Evolutionary conservation across 2,329 filamentous ascomycete species (phyloP).

Genomic region (Talaromyces rugulosus): DNA sequence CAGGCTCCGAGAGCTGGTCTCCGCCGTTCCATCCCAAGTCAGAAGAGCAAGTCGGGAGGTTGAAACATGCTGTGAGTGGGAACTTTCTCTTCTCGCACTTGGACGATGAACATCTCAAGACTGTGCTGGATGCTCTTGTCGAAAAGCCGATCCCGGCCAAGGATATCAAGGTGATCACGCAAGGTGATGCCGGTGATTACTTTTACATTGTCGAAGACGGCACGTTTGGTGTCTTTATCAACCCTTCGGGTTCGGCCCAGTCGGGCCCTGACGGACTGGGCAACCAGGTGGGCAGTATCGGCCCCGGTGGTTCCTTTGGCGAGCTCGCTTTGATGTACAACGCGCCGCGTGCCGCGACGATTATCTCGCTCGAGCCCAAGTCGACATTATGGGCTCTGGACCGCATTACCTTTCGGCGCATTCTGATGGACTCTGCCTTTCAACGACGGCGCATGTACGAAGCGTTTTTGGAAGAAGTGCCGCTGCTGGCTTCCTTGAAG

Average conservation of each 20-base stretch:
- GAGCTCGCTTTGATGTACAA: constrained; percentile 99
- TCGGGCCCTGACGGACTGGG: constrained; percentile 79
- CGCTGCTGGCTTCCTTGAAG: constrained; percentile 75
- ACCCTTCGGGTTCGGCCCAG: constrained; percentile 70
- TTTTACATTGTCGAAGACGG: constrained; percentile 97
- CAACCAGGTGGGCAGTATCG: constrained; percentile 73
- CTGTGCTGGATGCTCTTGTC: constrained; percentile 83
- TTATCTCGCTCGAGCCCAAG: constrained; percentile 72
- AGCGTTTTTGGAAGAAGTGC: constrained; percentile 90
- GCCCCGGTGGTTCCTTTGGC: constrained; percentile 88
- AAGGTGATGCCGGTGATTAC: constrained; percentile 93
- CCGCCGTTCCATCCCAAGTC: constrained; percentile 83
- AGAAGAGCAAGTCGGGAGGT: constrained; percentile 70
- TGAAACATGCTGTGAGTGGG: constrained; percentile 74
- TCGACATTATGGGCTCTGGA: constrained; percentile 93
- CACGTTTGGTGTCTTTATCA: constrained; percentile 86
- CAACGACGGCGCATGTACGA: constrained; percentile 96
- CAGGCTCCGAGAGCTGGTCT: constrained; percentile 82
- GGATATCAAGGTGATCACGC: constrained; percentile 84
- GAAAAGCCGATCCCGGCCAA: constrained; percentile 95
- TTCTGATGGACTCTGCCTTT: constrained; percentile 97
- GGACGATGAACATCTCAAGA: constrained; percentile 84
- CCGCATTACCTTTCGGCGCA: constrained; percentile 92
- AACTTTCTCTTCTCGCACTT: constrained; percentile 95
- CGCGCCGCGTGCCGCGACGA: constrained; percentile 88